Conservation (phyloP, 202 grass and related monocot genomes). For the Brachypodium distachyon region DNA sequence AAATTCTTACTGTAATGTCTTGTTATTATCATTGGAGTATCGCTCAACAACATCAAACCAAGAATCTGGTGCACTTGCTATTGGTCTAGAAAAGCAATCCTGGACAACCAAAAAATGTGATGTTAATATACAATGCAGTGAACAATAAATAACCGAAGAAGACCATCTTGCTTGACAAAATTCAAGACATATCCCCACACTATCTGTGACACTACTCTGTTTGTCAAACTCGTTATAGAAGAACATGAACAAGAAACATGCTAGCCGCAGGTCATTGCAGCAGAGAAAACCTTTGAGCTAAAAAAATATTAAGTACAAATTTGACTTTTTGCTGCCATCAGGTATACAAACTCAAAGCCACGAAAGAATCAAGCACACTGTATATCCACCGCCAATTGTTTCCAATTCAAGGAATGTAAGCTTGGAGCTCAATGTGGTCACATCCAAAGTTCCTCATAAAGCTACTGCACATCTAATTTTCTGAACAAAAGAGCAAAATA, state of each 20-base stretch:
- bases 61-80: conserved; percentile 74
- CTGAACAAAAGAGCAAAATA: background rate
- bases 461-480: background rate
- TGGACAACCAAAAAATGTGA: background rate
- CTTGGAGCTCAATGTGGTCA: background rate
- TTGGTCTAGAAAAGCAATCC: conserved; percentile 78
- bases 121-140: background rate
- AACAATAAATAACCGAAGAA: background rate
- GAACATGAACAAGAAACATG: background rate
- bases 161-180: background rate
- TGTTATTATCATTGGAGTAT: conserved; percentile 69
- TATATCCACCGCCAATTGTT: background rate
- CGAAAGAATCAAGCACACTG: background rate
- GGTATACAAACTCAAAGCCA: background rate
- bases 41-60: conserved; percentile 85
- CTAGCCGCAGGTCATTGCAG: background rate
- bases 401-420: background rate
- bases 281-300: background rate
- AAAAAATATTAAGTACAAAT: background rate
- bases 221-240: background rate
- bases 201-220: background rate
- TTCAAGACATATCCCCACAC: background rate
- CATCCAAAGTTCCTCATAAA: background rate
- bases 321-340: background rate
- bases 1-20: conserved; percentile 59